Conservation (phyloP, 2,329 filamentous ascomycete species). For the Pseudogymnoascus sp. region DNA sequence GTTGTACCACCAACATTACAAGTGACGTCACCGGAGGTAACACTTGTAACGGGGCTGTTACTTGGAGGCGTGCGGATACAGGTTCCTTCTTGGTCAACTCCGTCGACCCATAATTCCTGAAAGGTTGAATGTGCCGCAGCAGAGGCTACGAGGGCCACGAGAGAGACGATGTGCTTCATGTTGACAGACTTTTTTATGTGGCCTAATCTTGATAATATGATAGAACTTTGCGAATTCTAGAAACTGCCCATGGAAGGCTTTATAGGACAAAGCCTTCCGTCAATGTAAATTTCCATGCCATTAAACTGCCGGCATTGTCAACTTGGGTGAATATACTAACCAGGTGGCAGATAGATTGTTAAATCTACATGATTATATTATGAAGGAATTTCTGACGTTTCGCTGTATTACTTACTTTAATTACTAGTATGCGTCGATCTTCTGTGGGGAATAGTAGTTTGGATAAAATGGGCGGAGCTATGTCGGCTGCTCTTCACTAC, state of each 20-base stretch:
- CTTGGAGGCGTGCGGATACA: constrained; percentile 43
- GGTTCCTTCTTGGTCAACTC: constrained; percentile 38
- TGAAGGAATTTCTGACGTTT: not conserved
- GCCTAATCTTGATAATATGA: not conserved
- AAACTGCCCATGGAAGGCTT: not conserved
- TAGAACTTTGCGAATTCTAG: not conserved
- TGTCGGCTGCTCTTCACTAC: not conserved
- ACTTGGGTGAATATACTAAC: not conserved
- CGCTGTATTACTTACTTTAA: not conserved
- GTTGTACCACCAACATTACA: constrained; percentile 37
- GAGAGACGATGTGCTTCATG: not conserved
- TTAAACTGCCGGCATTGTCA: not conserved
- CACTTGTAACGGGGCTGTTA: constrained; percentile 43
- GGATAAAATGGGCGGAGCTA: not conserved
- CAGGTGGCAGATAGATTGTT: constrained; percentile 1
- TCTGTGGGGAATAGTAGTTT: not conserved
- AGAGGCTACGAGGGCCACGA: constrained; percentile 18
- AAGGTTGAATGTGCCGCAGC: constrained; percentile 37
- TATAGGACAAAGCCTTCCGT: not conserved
- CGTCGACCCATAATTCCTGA: constrained; percentile 41
- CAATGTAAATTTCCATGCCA: not conserved
- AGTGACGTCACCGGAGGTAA: constrained; percentile 38
- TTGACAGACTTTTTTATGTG: not conserved
- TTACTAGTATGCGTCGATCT: not conserved
- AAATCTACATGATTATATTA: not conserved